Evolutionary conservation across 2,329 filamentous ascomycete species (phyloP), one percentile per base, ranked within the genome.

Genomic region (Aspergillus glaucus): DNA sequence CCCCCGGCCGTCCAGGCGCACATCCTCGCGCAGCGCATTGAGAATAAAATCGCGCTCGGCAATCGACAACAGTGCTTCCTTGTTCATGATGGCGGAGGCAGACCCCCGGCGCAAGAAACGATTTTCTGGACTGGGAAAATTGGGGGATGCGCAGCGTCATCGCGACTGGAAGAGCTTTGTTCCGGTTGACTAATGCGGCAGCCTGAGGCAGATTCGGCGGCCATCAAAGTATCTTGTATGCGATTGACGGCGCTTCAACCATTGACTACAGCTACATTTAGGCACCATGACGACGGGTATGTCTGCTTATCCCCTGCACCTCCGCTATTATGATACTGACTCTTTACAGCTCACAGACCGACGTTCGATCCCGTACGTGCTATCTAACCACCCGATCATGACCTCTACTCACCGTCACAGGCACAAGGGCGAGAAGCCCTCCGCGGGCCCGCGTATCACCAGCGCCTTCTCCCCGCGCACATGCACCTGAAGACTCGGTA

Each of bases 351-450:
- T 50, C 82, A 85, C 67, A 87, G 93, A 74, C 93, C 93, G 49
- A 98, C 93, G 0, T 98, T 98, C 66, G 93, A 98, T 69, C 93
- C 93, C 56, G 88, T 91, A 80, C 56, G 77, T 59, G 47, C 45
- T 30, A 30, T 12, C 46, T 24, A 2, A 28, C 9, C 28, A 24
- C 22, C 10, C 9, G 37, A 22, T 41, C 41, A 22, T 19, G 21
- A 10, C 15, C 37, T 45, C 64, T 69, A 54, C 54, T 53, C 48
- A 62, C 49, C 21, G 46, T 46, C 44, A 49, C 55, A 90, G 87
- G 91, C 92, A 39, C 84, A 86, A 66, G 93, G 93, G 67, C 96
- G 96, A 78, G 93, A 98, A 72, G 89, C 91, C 62, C 86, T 90
- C 51, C 86, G 90, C 62, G 93, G 93, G 43, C 88, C 89, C 44